These are phyloP conservation scores for Leccinum subrobustum DNA, from an alignment of 1,284 basidiomycete species.

Conservation along the genomic window DNA sequence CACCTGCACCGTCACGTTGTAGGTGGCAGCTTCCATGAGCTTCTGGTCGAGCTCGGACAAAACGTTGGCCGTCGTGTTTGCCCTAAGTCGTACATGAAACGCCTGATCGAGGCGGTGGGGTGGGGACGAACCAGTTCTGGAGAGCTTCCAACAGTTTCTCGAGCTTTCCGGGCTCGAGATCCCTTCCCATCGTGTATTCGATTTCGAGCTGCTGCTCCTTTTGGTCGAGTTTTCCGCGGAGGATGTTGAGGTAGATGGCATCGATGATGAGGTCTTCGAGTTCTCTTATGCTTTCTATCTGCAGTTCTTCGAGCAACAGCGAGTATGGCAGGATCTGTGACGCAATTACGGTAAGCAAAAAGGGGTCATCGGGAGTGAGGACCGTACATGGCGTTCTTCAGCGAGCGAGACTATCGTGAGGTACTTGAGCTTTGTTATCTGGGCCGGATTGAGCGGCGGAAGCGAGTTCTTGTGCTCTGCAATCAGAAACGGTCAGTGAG, in stretches of 20 bases:
- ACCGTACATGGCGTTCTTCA: slow-evolving; percentile 64
- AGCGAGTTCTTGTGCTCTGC: slow-evolving; percentile 65
- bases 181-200: slow-evolving; percentile 88
- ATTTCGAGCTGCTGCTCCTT: slow-evolving; percentile 84
- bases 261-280: slow-evolving; percentile 97
- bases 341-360: not conserved
- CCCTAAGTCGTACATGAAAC: slow-evolving; percentile 45
- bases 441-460: slow-evolving; percentile 69
- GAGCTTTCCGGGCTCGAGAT: slow-evolving; percentile 71
- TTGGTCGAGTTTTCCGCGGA: slow-evolving; percentile 91
- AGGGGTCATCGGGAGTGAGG: not conserved
- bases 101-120: not conserved
- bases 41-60: slow-evolving; percentile 54
- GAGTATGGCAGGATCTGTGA: slow-evolving; percentile 73
- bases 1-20: slow-evolving; percentile 26
- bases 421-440: slow-evolving; percentile 87
- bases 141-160: slow-evolving; percentile 60
- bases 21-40: slow-evolving; percentile 35
- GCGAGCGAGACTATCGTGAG: slow-evolving; percentile 86
- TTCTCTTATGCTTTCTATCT: slow-evolving; percentile 75
- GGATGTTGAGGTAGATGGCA: slow-evolving; percentile 85
- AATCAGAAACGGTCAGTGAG: slow-evolving; percentile 1
- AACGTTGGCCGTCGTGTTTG: slow-evolving; percentile 65
- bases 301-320: slow-evolving; percentile 61
- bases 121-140: slow-evolving; percentile 64